A percentile compares a stretch with the other conserved stretches of the same genome.
phyloP scores from a whole-genome alignment of 495 filamentous ascomycete species.

The Neurospora discreta region DNA sequence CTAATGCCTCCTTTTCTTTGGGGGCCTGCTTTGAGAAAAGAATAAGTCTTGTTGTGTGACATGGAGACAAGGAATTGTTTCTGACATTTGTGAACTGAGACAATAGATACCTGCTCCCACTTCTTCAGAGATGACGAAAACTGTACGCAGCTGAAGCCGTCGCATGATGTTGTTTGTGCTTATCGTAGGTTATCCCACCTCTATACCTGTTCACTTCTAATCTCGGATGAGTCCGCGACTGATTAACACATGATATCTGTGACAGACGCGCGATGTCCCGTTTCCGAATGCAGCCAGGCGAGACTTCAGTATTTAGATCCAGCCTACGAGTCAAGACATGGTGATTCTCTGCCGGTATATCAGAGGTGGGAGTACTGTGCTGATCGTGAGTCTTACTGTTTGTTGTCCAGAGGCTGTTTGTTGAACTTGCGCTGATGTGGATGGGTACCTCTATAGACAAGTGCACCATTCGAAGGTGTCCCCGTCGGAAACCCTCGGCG shows the following conservation, averaged over 20 bases:
- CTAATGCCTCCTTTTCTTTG: too few relatives aligned
- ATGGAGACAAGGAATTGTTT: background rate
- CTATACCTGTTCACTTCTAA: background rate
- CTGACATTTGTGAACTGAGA: background rate
- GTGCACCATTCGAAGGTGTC: slow-evolving; percentile 12
- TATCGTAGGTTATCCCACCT: slow-evolving; percentile 8
- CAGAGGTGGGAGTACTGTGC: slow-evolving; percentile 15
- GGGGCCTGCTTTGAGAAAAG: too few relatives aligned
- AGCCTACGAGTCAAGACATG: slow-evolving; percentile 5
- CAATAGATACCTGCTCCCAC: slow-evolving; percentile 13
- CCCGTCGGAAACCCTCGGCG: background rate
- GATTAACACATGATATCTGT: background rate
- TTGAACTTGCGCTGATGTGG: background rate
- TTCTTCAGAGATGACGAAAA: slow-evolving; percentile 11
- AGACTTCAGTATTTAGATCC: slow-evolving; percentile 16
- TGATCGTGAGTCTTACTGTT: slow-evolving; percentile 11
- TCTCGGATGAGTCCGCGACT: background rate
- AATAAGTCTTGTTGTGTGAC: too few relatives aligned
- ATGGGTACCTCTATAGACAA: slow-evolving; percentile 17
- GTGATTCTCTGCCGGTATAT: slow-evolving; percentile 9
- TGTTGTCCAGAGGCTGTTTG: background rate
- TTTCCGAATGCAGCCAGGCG: slow-evolving; percentile 14
- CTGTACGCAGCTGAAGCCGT: slow-evolving; percentile 16
- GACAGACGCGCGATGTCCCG: slow-evolving; percentile 14
- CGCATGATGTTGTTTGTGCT: slow-evolving; percentile 15